A percentile compares a stretch with the other conserved stretches of the same genome.
These are phyloP conservation scores for Luffa aegyptiaca DNA, from an alignment of 306 rosid genomes.

Conservation along the genomic window DNA sequence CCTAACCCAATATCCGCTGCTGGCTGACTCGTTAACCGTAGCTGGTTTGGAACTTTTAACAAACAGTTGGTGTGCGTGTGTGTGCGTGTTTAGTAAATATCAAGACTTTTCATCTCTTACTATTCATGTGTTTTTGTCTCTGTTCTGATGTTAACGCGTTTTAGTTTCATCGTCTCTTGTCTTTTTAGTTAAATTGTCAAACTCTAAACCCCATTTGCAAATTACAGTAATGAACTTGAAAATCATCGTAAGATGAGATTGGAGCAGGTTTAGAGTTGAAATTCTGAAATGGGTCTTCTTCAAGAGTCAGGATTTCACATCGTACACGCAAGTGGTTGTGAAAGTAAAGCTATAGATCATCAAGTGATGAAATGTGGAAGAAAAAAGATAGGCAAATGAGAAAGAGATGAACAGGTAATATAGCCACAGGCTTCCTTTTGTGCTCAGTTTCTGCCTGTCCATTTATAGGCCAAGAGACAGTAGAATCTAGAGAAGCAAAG, in stretches of 20 bases:
- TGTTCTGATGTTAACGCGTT: background rate
- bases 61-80: background rate
- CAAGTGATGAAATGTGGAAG: background rate
- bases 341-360: background rate
- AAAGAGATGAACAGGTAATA: background rate
- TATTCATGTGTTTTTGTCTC: background rate
- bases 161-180: background rate
- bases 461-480: background rate
- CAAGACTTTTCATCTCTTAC: background rate
- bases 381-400: background rate
- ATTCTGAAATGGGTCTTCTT: background rate
- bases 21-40: too few relatives aligned
- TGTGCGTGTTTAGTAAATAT: background rate
- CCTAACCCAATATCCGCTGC: background rate
- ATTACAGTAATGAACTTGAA: background rate
- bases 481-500: background rate
- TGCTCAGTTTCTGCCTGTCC: background rate
- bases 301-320: background rate
- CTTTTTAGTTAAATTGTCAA: background rate
- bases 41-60: background rate
- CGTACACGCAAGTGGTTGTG: background rate
- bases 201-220: background rate
- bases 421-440: background rate
- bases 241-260: background rate
- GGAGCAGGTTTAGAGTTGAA: background rate